These are phyloP conservation scores for Penicillium diatomitis DNA, from an alignment of 495 filamentous ascomycete species.

Conservation along the genomic window DNA sequence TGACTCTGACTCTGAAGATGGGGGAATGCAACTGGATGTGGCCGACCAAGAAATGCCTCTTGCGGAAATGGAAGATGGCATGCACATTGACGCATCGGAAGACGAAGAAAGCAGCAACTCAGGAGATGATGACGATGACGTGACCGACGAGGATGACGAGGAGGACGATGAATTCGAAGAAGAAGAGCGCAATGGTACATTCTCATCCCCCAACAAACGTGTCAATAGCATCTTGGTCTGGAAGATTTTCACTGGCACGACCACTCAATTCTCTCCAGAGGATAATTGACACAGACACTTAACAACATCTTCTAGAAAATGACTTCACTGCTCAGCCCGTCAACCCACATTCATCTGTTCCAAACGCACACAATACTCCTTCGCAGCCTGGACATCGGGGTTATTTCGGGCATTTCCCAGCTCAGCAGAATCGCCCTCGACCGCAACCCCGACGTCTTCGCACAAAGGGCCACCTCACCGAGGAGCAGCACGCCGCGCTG, in stretches of 20 bases:
- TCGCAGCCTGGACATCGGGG: not conserved
- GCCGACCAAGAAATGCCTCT: not conserved
- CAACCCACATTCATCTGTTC: not conserved
- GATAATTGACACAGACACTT: too few relatives aligned
- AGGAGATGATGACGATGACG: too few relatives aligned
- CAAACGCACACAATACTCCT: not conserved
- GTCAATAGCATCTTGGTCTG: not conserved
- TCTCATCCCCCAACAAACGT: not conserved
- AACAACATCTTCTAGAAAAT: not conserved
- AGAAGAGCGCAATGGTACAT: slow-evolving; percentile 1
- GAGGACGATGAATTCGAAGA: slow-evolving; percentile 2
- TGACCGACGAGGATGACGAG: not conserved
- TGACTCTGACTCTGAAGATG: slow-evolving; percentile 13
- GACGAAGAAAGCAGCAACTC: too few relatives aligned
- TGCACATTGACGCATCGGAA: too few relatives aligned
- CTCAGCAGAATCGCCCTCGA: not conserved
- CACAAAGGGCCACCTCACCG: slow-evolving; percentile 9
- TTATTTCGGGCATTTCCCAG: not conserved
- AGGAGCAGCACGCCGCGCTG: slow-evolving; percentile 29
- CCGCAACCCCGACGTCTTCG: slow-evolving; percentile 8
- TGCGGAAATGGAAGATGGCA: not conserved
- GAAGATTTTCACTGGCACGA: too few relatives aligned
- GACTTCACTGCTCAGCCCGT: slow-evolving; percentile 1
- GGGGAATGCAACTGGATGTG: slow-evolving; percentile 13
- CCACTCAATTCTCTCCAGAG: too few relatives aligned